Base-by-base conservation (phyloP, 768 basidiomycete species). In the Suillus alpinus region DNA sequence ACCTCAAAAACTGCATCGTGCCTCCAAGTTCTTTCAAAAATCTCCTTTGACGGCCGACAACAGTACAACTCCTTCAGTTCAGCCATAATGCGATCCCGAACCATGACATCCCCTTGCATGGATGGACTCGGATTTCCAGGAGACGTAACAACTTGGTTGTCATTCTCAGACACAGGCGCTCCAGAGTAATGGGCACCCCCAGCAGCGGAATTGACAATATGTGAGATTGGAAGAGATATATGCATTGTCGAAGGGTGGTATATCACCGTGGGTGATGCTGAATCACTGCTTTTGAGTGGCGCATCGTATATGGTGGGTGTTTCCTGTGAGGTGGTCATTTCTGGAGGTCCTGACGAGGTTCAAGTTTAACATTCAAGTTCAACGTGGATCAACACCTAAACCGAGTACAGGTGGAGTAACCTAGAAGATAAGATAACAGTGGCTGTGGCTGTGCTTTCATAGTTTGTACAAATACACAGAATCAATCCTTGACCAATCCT, bases 151-250 rank as follows among this genome's bases (percentile, higher is more conserved):
- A 50, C 10, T 50, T 50, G 2, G 7, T 63, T 63, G 6, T 62
- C 62, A 39, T 37, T n/a, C 6, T 65, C 36, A 18, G 65, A 58
- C 6, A 83, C 71, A 57, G 73, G 75, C 23, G 74, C 76, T 6
- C 86, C 86, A 5, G 84, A 81, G 65, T 87, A 89, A 65, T 88
- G 86, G 0, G 86, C 84, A 16, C 79, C 86, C 44, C 84, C 81
- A 1, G 84, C 84, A 4, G 85, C 82, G 0, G 85, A 85, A 63
- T 82, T 80, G 39, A 86, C 75, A 9, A 87, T 71, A 2, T 81
- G 77, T 20, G 82, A 75, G 0, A 83, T 81, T 1, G 83, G 85
- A 1, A 86, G 64, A 18, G 76, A 69, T 58, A 69, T 68, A 13
- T 78, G 77, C 6, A 85, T 58, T 23, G 78, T 68, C 13, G 74